Conservation (phyloP, 306 rosid genomes). For the Crotalaria pallida region DNA sequence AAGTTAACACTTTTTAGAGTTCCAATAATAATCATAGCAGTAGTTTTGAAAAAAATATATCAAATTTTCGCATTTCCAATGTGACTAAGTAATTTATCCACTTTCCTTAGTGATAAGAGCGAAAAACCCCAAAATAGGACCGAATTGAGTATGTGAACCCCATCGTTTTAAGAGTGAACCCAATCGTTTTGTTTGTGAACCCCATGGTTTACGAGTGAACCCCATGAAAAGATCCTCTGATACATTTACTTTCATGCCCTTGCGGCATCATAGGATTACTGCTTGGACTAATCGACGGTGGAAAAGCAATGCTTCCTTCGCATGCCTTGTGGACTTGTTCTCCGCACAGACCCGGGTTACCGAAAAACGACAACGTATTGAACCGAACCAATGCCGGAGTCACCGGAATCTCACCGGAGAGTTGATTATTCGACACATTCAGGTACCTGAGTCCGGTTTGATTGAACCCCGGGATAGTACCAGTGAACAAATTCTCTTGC, state of each 20-base stretch:
- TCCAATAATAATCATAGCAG: no score
- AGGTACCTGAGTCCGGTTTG: constrained; percentile 76
- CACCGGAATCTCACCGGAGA: constrained; percentile 71
- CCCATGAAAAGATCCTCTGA: no score
- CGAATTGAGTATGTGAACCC: no score
- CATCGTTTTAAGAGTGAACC: no score
- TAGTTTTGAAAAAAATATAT: no score
- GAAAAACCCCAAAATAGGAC: no score
- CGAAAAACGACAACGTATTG: constrained; percentile 61
- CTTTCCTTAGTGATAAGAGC: no score
- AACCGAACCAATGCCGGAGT: constrained; percentile 52
- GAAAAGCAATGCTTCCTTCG: background rate
- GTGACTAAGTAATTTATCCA: no score
- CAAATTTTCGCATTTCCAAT: no score
- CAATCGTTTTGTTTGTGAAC: no score
- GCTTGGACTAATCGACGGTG: constrained; percentile 56
- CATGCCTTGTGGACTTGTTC: constrained; percentile 46
- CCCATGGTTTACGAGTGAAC: no score
- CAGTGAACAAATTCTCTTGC: constrained; percentile 56
- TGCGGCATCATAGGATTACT: background rate
- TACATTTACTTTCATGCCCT: background rate
- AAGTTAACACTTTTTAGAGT: no score
- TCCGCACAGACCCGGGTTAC: constrained; percentile 60
- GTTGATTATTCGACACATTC: constrained; percentile 70
- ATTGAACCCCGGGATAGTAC: constrained; percentile 65